Conservation (phyloP, 2,329 filamentous ascomycete species). For the Thelonectria discophora region DNA sequence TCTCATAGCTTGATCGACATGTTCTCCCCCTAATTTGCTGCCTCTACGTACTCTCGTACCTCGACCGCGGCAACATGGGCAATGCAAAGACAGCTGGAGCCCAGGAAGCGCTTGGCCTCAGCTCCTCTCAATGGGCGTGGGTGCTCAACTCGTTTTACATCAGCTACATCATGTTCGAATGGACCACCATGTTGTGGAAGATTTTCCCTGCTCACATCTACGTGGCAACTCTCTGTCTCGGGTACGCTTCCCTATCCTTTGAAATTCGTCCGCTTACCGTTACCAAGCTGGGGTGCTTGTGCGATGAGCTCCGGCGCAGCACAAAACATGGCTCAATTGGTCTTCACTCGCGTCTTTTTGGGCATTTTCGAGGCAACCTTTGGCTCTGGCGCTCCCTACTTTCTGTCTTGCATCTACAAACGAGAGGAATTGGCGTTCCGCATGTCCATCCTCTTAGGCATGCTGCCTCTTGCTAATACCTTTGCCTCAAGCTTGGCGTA, state of each 20-base stretch:
- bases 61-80: slow-evolving; percentile 36
- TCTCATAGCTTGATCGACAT: too few species aligned
- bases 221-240: slow-evolving; percentile 24
- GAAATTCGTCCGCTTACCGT: not conserved
- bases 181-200: slow-evolving; percentile 36
- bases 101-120: slow-evolving; percentile 24
- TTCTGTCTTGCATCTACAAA: slow-evolving; percentile 25
- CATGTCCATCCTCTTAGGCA: slow-evolving; percentile 23
- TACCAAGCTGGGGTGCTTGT: slow-evolving; percentile 28
- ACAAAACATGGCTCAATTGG: slow-evolving; percentile 6
- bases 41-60: slow-evolving; percentile 33
- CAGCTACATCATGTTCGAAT: slow-evolving; percentile 32
- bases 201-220: slow-evolving; percentile 30
- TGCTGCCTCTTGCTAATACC: slow-evolving; percentile 28
- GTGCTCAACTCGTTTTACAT: slow-evolving; percentile 36
- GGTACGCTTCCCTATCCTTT: slow-evolving; percentile 9
- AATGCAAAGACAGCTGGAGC: slow-evolving; percentile 34
- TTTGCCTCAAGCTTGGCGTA: slow-evolving; percentile 32
- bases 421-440: slow-evolving; percentile 25
- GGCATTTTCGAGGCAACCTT: slow-evolving; percentile 31
- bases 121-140: slow-evolving; percentile 31
- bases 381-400: slow-evolving; percentile 30
- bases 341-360: slow-evolving; percentile 8
- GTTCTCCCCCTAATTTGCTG: slow-evolving; percentile 2
- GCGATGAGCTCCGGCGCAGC: slow-evolving; percentile 27